Percentiles rank a stretch among this genome's conserved stretches.
phyloP scores from a whole-genome alignment of 225 moss, liverwort and hornwort species.

The Pseudoscleropodium purum region DNA sequence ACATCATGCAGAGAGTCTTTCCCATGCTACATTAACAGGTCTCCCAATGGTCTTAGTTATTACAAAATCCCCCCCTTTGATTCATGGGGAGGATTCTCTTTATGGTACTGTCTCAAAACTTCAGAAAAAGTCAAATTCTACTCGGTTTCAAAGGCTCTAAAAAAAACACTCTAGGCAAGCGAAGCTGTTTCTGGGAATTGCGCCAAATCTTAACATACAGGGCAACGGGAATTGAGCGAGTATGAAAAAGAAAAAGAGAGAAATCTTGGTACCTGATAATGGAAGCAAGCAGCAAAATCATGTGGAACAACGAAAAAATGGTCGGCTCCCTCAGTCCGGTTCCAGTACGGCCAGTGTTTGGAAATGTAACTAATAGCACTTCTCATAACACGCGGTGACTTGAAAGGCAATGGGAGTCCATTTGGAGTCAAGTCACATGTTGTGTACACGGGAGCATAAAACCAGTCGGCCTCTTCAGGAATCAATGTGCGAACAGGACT shows the following conservation, averaged over 20 bases:
- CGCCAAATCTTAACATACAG: not conserved
- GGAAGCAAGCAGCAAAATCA: slow-evolving; percentile 89
- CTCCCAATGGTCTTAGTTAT: not conserved
- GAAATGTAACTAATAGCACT: slow-evolving; percentile 76
- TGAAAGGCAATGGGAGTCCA: slow-evolving; percentile 77
- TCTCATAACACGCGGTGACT: slow-evolving; percentile 78
- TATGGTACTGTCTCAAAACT: not conserved
- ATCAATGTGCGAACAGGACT: slow-evolving; percentile 70
- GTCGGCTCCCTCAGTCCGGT: slow-evolving; percentile 79
- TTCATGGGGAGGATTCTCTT: not conserved
- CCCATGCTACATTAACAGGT: not conserved
- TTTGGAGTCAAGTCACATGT: slow-evolving; percentile 80
- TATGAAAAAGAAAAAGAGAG: not conserved
- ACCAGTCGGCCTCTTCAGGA: slow-evolving; percentile 87
- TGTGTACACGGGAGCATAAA: slow-evolving; percentile 79
- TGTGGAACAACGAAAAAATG: slow-evolving; percentile 86
- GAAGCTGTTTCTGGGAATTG: not conserved
- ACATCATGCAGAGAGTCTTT: not conserved
- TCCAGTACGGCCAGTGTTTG: slow-evolving; percentile 74
- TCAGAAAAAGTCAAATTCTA: not conserved
- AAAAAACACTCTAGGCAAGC: not conserved
- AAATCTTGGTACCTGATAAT: slow-evolving; percentile 59
- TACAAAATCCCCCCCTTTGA: not conserved
- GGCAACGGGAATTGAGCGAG: not conserved
- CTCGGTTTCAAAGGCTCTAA: not conserved